Evolutionary conservation across 768 basidiomycete genomes (phyloP), one percentile per base, ranked within the genome.

Genomic region (Suillus cothurnatus): DNA sequence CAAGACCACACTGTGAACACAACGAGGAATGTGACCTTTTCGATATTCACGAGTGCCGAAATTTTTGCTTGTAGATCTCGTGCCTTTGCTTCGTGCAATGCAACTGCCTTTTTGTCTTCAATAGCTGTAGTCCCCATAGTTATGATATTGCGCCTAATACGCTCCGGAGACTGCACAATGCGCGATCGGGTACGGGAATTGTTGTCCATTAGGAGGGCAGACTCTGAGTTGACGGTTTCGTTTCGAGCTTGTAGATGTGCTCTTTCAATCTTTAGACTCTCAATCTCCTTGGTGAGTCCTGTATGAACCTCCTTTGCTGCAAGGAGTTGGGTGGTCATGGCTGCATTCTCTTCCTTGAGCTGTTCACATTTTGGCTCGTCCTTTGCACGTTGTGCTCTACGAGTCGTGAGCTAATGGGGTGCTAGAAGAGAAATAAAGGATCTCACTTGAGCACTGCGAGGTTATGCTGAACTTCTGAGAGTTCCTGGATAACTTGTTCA

Each of bases 111-210:
- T 72, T 92, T 92, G 69, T 96, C 93, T 62, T 91, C 89, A 21
- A 84, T 74, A 1, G 87, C 86, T 0, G 85, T 87, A 7, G 79
- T 73, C 3, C 85, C 83, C 91, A 97, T 94, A n/a, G 86, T 81
- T 14, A 83, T 77, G 70, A 97, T 97, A 50, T 87, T 91, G 60
- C 89, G 86, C 73, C 90, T 92, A 69, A 97, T 91, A 53, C 95
- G 85, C 56, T 97, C 95, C 0, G 95, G 95, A 0, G 93, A 95
- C 74, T 95, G 93, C 4, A 97, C 94, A 67, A 97, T 90, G 32
- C 94, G 87, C 34, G 87, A 81, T 59, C 87, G 83, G 0, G 88
- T 88, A 50, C 89, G 86, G 15, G 79, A 77, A 67, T 93, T 88
- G 53, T 82, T 80, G 64, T 92, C 89, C 49, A 84, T 79, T 28